Conservation (phyloP, 192 early-diverging fungal species). For the Lobulomyces angularis region DNA sequence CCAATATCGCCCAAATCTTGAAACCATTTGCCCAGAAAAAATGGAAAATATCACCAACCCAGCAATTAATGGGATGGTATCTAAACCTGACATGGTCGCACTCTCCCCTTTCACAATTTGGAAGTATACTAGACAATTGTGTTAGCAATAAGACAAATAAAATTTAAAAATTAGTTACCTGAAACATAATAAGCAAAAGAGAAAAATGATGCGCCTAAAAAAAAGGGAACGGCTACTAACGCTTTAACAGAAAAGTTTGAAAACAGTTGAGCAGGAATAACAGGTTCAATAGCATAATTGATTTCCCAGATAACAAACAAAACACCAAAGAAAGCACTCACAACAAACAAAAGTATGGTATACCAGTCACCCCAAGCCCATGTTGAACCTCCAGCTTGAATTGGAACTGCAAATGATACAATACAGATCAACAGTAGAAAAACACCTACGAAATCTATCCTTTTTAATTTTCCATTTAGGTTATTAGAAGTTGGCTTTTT, state of each 20-base stretch:
- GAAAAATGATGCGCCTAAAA: conserved; percentile 27
- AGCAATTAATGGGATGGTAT: conserved; percentile 58
- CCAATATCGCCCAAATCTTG: conserved; percentile 43
- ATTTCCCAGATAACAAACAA: conserved; percentile 53
- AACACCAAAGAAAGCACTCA: conserved; percentile 45
- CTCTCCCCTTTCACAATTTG: conserved; percentile 62
- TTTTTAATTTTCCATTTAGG: conserved; percentile 39
- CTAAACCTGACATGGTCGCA: conserved; percentile 62
- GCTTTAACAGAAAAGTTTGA: conserved; percentile 27
- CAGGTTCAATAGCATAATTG: conserved; percentile 48
- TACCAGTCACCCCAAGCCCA: conserved; percentile 47
- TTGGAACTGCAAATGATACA: conserved; percentile 53
- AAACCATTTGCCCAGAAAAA: conserved; percentile 43
- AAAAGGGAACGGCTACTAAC: conserved; percentile 19
- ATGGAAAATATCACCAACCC: conserved; percentile 63
- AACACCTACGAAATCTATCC: conserved; percentile 58
- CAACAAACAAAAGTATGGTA: conserved; percentile 50
- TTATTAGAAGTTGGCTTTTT: conserved; percentile 24
- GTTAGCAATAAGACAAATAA: conserved; percentile 15
- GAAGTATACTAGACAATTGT: conserved; percentile 44
- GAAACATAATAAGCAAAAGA: conserved; percentile 60
- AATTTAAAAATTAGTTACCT: conserved; percentile 11
- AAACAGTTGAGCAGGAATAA: conserved; percentile 57
- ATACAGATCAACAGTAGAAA: conserved; percentile 33
- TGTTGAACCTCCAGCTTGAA: conserved; percentile 60